A percentile compares a stretch with the other conserved stretches of the same genome.
Evolutionary conservation across 164 flowering plant species (phyloP).

Genomic region (Taxillus chinensis): DNA sequence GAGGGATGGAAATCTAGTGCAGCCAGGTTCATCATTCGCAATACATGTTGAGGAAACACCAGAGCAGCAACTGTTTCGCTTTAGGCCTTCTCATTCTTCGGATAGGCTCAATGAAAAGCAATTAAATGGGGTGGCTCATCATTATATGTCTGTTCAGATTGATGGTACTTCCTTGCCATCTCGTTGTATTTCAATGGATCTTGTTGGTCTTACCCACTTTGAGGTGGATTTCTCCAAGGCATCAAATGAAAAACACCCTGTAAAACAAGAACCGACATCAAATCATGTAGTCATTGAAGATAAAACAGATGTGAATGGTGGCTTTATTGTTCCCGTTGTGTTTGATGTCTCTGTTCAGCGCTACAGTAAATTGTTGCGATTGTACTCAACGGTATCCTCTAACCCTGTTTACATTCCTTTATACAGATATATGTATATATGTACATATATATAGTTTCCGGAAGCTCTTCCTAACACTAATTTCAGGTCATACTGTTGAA

Average conservation of each 20-base stretch:
- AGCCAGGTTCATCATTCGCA: slow-evolving; percentile 65
- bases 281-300: slow-evolving; percentile 20
- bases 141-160: slow-evolving; percentile 58
- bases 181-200: slow-evolving; percentile 84
- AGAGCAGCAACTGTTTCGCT: slow-evolving; percentile 44
- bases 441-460: not conserved
- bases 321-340: slow-evolving; percentile 79
- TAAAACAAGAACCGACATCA: slow-evolving; percentile 13
- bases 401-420: not conserved
- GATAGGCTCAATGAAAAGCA: slow-evolving; percentile 58
- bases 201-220: slow-evolving; percentile 78
- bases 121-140: slow-evolving; percentile 44
- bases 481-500: slow-evolving; percentile 71
- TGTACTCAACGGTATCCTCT: slow-evolving; percentile 77
- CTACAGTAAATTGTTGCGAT: slow-evolving; percentile 63
- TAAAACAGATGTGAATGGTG: slow-evolving; percentile 16
- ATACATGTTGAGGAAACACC: slow-evolving; percentile 56
- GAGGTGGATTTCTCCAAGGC: slow-evolving; percentile 75
- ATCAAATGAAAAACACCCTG: slow-evolving; percentile 17
- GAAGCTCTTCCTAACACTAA: not conserved
- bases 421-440: not conserved
- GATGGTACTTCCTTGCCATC: slow-evolving; percentile 77
- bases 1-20: slow-evolving; percentile 29
- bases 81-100: slow-evolving; percentile 44
- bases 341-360: slow-evolving; percentile 83